Base-by-base conservation (phyloP, 202 grass and related monocot species). In the Brachypodium distachyon region DNA sequence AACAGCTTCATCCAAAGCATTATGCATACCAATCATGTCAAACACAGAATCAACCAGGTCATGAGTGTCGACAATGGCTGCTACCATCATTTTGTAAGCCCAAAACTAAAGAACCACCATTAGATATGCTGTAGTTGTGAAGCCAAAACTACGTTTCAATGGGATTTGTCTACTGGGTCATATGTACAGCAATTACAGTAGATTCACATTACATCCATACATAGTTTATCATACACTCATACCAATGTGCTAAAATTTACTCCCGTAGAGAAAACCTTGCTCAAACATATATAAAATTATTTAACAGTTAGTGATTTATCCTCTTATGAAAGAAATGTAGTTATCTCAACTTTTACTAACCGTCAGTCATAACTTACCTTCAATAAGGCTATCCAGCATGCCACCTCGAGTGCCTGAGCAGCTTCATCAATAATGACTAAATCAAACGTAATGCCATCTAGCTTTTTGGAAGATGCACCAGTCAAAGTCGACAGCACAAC, bases 401-500 rank as follows among this genome's bases (percentile, higher is more conserved):
- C 95, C 60, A 94, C 87, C 85, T 97, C 95, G 11, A 97, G 91
- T 64, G 95, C 95, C 82, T 97, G 95, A 80, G 95, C 95, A 63
- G 95, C 95, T 86, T 97, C 95, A 84, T 97, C 95, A 82, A 97
- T 92, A 82, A 97, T 77, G 27, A 97, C 89, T 77, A 97, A 77
- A 87, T 97, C 95, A 90, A 97, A 97, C 42, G 84, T 56, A 89
- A 68, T 84, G 68, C 81, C 79, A 65, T 92, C 75, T 53, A 97
- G 48, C 79, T 97, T 94, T 69, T 82, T 90, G 9, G 95, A 88
- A 84, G 90, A 92, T 83, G 95, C 84, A 67, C 95, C 95, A 52
- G 95, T 97, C 87, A 97, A 90, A 86, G 95, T 97, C 18, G 95
- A 86, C 73, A 97, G 61, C 58, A 97, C 89, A 88, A 97, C 89